Percentiles rank a stretch among this genome's conserved stretches.
Evolutionary conservation across 2,329 filamentous ascomycete genomes (phyloP).

Genomic region (Cordyceps cateniannulata): DNA sequence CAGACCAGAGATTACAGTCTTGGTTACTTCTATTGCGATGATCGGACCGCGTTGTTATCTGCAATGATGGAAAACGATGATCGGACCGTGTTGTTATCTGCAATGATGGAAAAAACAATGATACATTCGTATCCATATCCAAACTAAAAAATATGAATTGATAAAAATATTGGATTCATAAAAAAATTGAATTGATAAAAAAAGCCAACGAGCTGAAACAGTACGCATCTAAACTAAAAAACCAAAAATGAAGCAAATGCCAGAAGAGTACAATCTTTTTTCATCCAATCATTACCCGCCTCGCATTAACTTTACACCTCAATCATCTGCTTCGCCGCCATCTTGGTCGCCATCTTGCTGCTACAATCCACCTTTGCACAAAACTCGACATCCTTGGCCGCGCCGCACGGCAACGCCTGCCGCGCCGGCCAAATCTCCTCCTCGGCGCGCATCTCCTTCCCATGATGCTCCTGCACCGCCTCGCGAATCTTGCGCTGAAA

Average conservation of each 20-base stretch:
- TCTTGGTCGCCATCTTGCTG: slow-evolving; percentile 15
- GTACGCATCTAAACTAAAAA: too few species aligned
- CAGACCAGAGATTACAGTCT: neutral
- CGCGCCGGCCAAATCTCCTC: slow-evolving; percentile 48
- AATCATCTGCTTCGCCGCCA: slow-evolving; percentile 17
- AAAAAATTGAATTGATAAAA: too few species aligned
- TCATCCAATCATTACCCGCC: neutral
- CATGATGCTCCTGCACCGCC: slow-evolving; percentile 39
- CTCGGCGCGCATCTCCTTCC: slow-evolving; percentile 37
- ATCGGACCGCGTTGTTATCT: neutral
- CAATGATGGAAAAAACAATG: too few species aligned
- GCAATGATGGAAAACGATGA: neutral
- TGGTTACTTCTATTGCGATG: neutral
- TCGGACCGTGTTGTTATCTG: neutral
- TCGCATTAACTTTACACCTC: slow-evolving; percentile 19
- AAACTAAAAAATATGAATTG: too few species aligned
- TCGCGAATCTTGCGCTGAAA: slow-evolving; percentile 48
- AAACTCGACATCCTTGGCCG: slow-evolving; percentile 25
- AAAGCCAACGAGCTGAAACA: too few species aligned
- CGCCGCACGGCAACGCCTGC: slow-evolving; percentile 25
- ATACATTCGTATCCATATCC: too few species aligned
- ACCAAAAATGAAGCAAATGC: too few species aligned
- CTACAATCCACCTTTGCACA: slow-evolving; percentile 30
- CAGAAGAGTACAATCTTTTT: neutral
- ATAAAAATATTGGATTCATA: too few species aligned